phyloP scores from a whole-genome alignment of 106 monocot species.

The Dendrobium huoshanense region DNA sequence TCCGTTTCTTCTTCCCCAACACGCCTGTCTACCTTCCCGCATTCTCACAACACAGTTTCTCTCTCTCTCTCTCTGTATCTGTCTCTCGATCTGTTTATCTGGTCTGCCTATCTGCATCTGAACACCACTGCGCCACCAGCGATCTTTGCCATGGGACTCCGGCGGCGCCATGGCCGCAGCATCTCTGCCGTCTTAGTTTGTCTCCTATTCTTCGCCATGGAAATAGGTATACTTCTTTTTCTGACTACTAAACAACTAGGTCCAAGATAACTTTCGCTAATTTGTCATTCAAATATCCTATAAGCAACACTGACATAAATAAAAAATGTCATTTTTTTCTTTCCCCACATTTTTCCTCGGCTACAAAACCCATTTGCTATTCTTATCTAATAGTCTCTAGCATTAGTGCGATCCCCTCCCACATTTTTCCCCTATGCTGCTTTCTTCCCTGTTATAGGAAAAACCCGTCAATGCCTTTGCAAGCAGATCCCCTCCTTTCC shows the following conservation, averaged over 20 bases:
- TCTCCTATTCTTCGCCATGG: not conserved
- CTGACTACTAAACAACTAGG: not conserved
- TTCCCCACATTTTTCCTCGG: not conserved
- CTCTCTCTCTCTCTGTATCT: not conserved
- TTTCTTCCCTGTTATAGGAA: not conserved
- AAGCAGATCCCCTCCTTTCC: not conserved
- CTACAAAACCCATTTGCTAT: not conserved
- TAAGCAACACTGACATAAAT: not conserved
- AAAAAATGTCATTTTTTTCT: not conserved
- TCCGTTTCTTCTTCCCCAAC: not conserved
- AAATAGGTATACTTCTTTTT: not conserved
- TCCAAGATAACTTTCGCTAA: not conserved
- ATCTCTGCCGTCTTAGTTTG: not conserved
- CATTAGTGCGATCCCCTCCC: not conserved
- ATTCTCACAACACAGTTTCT: not conserved
- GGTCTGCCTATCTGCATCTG: not conserved
- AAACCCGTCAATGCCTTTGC: not conserved
- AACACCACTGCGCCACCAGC: not conserved
- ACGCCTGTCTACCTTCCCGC: not conserved
- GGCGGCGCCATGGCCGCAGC: conserved; percentile 4
- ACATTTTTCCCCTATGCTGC: not conserved
- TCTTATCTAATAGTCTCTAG: not conserved
- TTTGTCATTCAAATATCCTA: not conserved
- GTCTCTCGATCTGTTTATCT: not conserved
- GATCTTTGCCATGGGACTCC: conserved; percentile 5